Conservation (phyloP, 2,329 filamentous ascomycete species). For the Fusarium irregulare region DNA sequence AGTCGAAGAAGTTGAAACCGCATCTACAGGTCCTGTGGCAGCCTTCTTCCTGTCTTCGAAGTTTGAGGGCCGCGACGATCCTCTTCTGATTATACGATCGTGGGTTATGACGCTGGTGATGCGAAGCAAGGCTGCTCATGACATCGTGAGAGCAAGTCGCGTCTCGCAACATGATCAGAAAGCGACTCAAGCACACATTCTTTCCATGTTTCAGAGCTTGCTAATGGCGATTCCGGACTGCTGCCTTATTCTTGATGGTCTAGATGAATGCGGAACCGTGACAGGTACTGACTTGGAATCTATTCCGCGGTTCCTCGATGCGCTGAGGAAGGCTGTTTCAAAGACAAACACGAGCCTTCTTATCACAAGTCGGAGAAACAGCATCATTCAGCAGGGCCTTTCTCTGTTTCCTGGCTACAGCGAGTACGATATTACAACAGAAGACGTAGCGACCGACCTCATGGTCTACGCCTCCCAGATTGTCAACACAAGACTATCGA, state of each 20-base stretch:
- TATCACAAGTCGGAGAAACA: not conserved
- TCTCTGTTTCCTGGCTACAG: fast-evolving
- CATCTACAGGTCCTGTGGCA: not conserved
- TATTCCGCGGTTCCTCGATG: conserved; percentile 26
- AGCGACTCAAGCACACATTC: fast-evolving
- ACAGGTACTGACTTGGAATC: conserved; percentile 5
- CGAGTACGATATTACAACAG: not conserved
- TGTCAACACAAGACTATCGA: conserved; percentile 44
- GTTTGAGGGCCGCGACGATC: conserved; percentile 33
- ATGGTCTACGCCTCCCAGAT: conserved; percentile 14
- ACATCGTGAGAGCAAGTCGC: not conserved
- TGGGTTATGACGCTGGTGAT: conserved; percentile 40
- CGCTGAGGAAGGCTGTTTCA: not conserved
- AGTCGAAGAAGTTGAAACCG: conserved; percentile 39
- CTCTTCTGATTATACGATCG: conserved; percentile 37
- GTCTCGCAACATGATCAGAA: not conserved
- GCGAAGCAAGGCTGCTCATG: conserved; percentile 18
- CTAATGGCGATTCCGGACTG: no score
- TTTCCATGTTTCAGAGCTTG: fast-evolving
- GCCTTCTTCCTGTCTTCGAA: conserved; percentile 50
- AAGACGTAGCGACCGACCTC: not conserved
- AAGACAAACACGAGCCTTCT: conserved; percentile 7
- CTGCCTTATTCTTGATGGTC: conserved; percentile 13
- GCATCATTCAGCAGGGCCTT: fast-evolving
- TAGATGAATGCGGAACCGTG: not conserved